Conservation (phyloP, 192 early-diverging fungal genomes). For the Chytriomyces confervae region DNA sequence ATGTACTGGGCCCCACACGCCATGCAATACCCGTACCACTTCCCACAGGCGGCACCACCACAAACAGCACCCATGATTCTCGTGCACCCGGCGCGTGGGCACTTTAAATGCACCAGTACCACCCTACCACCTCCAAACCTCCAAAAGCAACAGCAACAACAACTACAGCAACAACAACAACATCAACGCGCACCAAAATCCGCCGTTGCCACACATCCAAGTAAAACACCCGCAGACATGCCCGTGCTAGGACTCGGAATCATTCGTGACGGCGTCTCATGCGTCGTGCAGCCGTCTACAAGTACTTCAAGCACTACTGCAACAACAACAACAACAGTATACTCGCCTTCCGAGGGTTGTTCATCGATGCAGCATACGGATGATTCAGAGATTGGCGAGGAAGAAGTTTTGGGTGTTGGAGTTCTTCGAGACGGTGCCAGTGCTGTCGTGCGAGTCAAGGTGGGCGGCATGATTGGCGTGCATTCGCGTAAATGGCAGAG, state of each 20-base stretch:
- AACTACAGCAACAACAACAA: neutral
- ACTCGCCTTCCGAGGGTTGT: neutral
- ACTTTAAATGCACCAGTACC: neutral
- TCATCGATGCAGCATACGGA: neutral
- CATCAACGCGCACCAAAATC: neutral
- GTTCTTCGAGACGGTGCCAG: slow-evolving; percentile 17
- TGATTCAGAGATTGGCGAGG: neutral
- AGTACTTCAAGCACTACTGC: neutral
- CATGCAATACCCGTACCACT: neutral
- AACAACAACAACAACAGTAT: neutral
- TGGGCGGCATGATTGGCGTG: slow-evolving; percentile 18
- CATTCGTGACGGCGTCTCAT: slow-evolving; percentile 4
- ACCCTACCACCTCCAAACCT: neutral
- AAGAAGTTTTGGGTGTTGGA: slow-evolving; percentile 4
- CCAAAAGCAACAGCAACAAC: neutral
- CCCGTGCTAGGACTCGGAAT: slow-evolving; percentile 9
- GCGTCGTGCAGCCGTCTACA: neutral
- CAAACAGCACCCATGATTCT: neutral
- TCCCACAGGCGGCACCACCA: neutral
- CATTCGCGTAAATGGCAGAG: slow-evolving; percentile 17
- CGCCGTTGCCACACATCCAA: neutral
- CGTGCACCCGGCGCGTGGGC: neutral
- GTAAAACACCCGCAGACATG: neutral
- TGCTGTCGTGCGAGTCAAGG: slow-evolving; percentile 5
- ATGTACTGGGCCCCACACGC: neutral